A percentile compares a stretch with the other conserved stretches of the same genome.
These are phyloP conservation scores for Aspergillus sp. DNA, from an alignment of 2,329 filamentous ascomycete species.

Conservation along the genomic window DNA sequence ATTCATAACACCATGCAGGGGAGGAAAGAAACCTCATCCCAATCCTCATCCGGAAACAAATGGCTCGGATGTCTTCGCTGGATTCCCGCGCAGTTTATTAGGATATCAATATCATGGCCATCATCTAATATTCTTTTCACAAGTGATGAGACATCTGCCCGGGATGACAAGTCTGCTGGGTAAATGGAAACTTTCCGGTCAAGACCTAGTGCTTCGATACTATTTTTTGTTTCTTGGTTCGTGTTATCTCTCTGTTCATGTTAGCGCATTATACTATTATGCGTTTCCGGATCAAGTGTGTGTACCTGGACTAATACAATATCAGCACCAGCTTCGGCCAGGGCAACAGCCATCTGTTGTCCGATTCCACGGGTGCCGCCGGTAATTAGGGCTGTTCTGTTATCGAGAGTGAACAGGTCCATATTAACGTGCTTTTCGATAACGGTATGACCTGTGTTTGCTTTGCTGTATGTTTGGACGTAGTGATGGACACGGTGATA, in stretches of 20 bases:
- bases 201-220: slow-evolving; percentile 16
- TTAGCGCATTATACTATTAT: background rate
- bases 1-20: background rate
- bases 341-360: slow-evolving; percentile 26
- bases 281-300: background rate
- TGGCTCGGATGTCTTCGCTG: slow-evolving; percentile 66
- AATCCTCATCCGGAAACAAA: slow-evolving; percentile 63
- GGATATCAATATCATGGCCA: slow-evolving; percentile 57
- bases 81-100: slow-evolving; percentile 76
- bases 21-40: slow-evolving; percentile 47
- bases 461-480: background rate
- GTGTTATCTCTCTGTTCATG: slow-evolving; percentile 8
- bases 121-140: slow-evolving; percentile 22
- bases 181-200: slow-evolving; percentile 28
- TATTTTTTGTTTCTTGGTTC: slow-evolving; percentile 12
- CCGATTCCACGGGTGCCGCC: slow-evolving; percentile 33
- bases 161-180: slow-evolving; percentile 27
- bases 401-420: slow-evolving; percentile 16
- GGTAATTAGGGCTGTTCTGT: slow-evolving; percentile 27
- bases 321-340: slow-evolving; percentile 31
- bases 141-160: slow-evolving; percentile 20
- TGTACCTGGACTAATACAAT: slow-evolving; percentile 20
- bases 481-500: background rate
- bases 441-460: background rate
- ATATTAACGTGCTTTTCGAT: slow-evolving; percentile 3